Base-by-base conservation (phyloP, 495 filamentous ascomycete species). In the Penicillium tannophilum region DNA sequence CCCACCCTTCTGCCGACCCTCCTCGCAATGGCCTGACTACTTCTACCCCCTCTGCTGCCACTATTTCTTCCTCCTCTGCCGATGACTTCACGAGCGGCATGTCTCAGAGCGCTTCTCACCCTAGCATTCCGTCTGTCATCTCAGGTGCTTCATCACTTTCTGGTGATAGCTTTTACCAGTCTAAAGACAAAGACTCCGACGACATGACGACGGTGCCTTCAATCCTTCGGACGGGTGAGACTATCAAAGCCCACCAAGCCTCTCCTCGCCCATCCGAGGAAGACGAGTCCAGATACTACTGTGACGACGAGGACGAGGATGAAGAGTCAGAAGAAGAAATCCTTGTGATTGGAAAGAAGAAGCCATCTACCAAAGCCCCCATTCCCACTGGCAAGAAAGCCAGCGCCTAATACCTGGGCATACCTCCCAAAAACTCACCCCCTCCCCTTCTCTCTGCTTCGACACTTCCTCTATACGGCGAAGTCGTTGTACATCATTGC, bases 91-190 rank as follows among this genome's bases (percentile, higher is more conserved):
- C 80, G 9, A 85, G 86, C 23, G 80, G 74, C 52, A 86, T 82
- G 71, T 81, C 82, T 26, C 82, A 83, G 41, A 89, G 86, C 66
- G 84, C 81, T 39, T 90, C 88, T 16, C 87, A 91, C 60, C 88
- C 89, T 14, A 90, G 88, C 43, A 81, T 92, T 6, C 89, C 89
- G 3, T 89, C 89, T 41, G 81, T 92, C 6, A 77, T 90, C 14
- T 91, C 88, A 31, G 86, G 88, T n/a, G 88, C 88, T n/a, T 90
- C 88, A 28, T 92, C 89, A n/a, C 74, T 91, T 19, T 91, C 87
- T 19, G 85, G 70, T n/a, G 73, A 77, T 60, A 70, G 72, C 3
- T 42, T 59, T 5, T 63, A 63, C 36, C 58, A 63, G 9, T 51
- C 26, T 48, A 67, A 67, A 51, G 72, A 70, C 31, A 68, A 63